These are phyloP conservation scores for Aspergillus panamensis DNA, from an alignment of 495 filamentous ascomycete genomes.

Conservation along the genomic window DNA sequence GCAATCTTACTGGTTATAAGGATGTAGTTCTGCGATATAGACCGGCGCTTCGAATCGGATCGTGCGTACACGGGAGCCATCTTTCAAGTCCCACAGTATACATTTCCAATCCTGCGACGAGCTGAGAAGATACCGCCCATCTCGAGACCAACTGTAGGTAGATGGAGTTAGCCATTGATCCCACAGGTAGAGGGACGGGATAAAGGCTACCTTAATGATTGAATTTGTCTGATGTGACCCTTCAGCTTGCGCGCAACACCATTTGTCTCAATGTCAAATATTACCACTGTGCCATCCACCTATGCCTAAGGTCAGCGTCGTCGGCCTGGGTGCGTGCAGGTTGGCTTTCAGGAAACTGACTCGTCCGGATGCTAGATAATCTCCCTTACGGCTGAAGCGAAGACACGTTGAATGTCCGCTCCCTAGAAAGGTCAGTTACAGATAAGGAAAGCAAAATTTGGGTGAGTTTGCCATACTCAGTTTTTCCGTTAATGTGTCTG, in stretches of 20 bases:
- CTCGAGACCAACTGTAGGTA: slow-evolving; percentile 76
- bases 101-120: slow-evolving; percentile 94
- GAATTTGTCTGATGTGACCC: slow-evolving; percentile 86
- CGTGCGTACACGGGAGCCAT: slow-evolving; percentile 63
- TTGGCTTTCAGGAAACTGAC: slow-evolving; percentile 39
- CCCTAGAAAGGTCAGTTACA: slow-evolving; percentile 32
- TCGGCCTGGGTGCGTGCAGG: slow-evolving; percentile 13
- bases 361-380: slow-evolving; percentile 89
- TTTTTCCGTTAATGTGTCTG: slow-evolving; percentile 79
- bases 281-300: slow-evolving; percentile 86
- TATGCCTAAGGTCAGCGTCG: slow-evolving; percentile 24
- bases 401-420: slow-evolving; percentile 66
- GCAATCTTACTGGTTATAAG: slow-evolving; percentile 76
- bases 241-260: slow-evolving; percentile 89
- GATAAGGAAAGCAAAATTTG: background rate
- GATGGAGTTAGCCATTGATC: slow-evolving; percentile 17
- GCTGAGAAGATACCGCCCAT: slow-evolving; percentile 89
- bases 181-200: background rate
- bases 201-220: slow-evolving; percentile 61
- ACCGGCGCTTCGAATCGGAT: slow-evolving; percentile 88
- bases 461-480: slow-evolving; percentile 55
- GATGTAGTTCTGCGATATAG: slow-evolving; percentile 92
- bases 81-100: slow-evolving; percentile 88
- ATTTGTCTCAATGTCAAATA: slow-evolving; percentile 96
- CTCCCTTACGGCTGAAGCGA: slow-evolving; percentile 89